Conservation (phyloP, 768 basidiomycete species). For the Pleurotus salmoneostramineus region DNA sequence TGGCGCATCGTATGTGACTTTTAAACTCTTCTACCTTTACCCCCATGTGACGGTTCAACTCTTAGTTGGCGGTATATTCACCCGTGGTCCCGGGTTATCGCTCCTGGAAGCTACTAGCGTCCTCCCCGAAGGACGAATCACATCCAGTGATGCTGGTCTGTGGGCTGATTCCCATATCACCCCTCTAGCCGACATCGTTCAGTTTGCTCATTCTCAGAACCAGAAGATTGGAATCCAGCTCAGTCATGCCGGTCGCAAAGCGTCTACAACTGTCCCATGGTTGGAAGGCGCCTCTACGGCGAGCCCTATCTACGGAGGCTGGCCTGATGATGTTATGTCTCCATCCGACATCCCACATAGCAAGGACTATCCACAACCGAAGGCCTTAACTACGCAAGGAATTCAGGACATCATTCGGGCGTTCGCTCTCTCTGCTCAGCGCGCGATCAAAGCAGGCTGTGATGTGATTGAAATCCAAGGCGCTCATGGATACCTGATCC, state of each 20-base stretch:
- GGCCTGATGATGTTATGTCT: conserved; percentile 29
- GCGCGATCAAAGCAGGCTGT: conserved; percentile 41
- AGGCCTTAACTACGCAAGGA: conserved; percentile 38
- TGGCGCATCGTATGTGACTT: conserved; percentile 29
- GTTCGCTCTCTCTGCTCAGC: conserved; percentile 32
- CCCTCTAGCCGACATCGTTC: conserved; percentile 37
- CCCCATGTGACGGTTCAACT: conserved; percentile 2
- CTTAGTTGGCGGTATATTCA: conserved; percentile 46
- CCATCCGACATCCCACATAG: conserved; percentile 37
- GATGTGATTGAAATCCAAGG: conserved; percentile 42
- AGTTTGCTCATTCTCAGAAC: conserved; percentile 51
- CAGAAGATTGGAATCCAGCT: conserved; percentile 57
- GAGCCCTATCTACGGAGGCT: conserved; percentile 7
- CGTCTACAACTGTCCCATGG: conserved; percentile 49
- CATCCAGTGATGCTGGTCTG: conserved; percentile 55
- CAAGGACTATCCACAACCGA: conserved; percentile 35
- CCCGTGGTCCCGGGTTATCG: conserved; percentile 49
- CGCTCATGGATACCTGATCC: conserved; percentile 43
- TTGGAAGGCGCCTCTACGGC: conserved; percentile 20
- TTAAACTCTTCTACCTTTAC: conserved; percentile 20
- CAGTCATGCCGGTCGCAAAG: conserved; percentile 59
- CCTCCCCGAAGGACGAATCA: conserved; percentile 51
- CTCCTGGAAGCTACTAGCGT: conserved; percentile 65
- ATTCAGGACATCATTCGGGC: conserved; percentile 43
- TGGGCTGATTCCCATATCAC: conserved; percentile 54